Evolutionary conservation across 2,329 filamentous ascomycete genomes (phyloP).

Genomic region (Xylariales sp.): DNA sequence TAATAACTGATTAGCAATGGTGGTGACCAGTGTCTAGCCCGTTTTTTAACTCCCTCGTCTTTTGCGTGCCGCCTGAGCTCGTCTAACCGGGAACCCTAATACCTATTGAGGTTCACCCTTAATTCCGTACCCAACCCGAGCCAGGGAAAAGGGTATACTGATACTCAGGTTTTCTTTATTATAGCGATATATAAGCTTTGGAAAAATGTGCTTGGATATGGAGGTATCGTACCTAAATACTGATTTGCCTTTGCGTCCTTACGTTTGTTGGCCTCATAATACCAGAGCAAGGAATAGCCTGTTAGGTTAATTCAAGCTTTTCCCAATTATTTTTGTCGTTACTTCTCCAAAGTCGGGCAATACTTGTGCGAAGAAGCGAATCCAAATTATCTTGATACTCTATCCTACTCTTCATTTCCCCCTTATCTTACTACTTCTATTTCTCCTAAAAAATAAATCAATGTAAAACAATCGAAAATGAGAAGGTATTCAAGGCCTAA

Average conservation of each 20-base stretch:
- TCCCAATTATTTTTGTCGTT: neutral
- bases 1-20: constrained; percentile 28
- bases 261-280: neutral
- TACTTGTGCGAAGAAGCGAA: neutral
- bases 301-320: neutral
- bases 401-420: neutral
- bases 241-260: too few relatives aligned
- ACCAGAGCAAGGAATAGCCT: neutral
- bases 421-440: neutral
- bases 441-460: neutral
- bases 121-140: neutral
- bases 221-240: neutral
- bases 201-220: neutral
- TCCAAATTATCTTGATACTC: neutral
- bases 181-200: too few relatives aligned
- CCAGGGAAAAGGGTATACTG: too few relatives aligned
- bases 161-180: neutral
- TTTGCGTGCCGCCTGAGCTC: neutral
- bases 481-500: neutral
- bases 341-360: neutral
- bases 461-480: too few relatives aligned
- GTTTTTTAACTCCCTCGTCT: neutral
- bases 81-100: neutral
- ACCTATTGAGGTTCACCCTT: neutral
- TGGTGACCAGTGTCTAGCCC: neutral